Evolutionary conservation across 1,139 yeast species (phyloP), one percentile per base, ranked within the genome.

Genomic region (Pichiaceae sp.): DNA sequence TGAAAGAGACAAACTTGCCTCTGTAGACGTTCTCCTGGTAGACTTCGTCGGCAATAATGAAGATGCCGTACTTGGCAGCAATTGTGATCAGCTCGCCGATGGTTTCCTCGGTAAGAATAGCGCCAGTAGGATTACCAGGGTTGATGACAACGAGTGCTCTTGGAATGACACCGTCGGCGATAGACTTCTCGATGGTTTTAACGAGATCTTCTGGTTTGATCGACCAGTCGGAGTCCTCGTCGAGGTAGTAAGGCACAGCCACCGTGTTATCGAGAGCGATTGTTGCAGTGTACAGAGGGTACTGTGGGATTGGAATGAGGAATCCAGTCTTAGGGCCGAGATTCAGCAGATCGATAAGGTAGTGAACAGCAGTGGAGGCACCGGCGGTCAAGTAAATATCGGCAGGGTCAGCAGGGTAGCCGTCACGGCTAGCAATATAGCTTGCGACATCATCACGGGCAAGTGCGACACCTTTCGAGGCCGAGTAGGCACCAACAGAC

Each of bases 121-220:
- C 74, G 28, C 98, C 98, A 0, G 98, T 91, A 42, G 98, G 99
- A 62, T 91, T 93, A 40, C 98, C 97, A 4, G 98, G 98, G 63
- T 91, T 93, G 54, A 91, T 91, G 19, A 91, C 86, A 4, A 91
- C 97, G 44, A 91, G 66, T 38, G 93, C 82, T 53, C 85, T 77
- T 44, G 93, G 78, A 21, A 66, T 69, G 19, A 84, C 60, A 6
- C 83, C 84, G 33, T 75, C 64, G 4, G 59, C 59, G 6, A 64
- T 53, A 33, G 85, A 68, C 23, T 73, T 69, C 18, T 57, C 52
- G 36, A 85, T 72, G 38, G 78, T 67, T 2, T 60, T 46, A 44
- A 76, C 74, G 48, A 93, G 75, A 48, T 79, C 81, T 5, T 60
- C 55, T 2, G 93, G 74, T 51, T 84, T 75, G 6, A 94, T 78